phyloP scores from a whole-genome alignment of 2,329 filamentous ascomycete species.

The Pezicula carpinea region DNA sequence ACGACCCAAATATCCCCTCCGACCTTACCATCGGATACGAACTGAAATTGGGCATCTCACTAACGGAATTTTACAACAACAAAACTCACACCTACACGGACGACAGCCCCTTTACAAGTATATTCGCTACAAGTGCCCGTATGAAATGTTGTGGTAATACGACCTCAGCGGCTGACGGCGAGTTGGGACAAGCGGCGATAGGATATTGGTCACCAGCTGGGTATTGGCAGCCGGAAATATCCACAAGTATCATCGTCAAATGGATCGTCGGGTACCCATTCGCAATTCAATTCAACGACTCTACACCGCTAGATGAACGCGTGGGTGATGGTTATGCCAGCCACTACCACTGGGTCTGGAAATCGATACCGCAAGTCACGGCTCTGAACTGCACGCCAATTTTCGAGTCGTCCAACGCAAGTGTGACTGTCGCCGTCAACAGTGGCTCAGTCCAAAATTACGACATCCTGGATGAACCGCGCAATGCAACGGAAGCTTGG shows the following conservation, averaged over 20 bases:
- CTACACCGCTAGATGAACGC: background rate
- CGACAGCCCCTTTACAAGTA: conserved; percentile 6
- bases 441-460: conserved; percentile 8
- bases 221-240: conserved; percentile 8
- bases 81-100: conserved; percentile 3
- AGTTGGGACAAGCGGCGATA: conserved; percentile 5
- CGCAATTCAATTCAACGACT: conserved; percentile 7
- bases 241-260: conserved; percentile 8
- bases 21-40: conserved; percentile 12
- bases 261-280: conserved; percentile 11
- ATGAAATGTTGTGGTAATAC: conserved; percentile 10
- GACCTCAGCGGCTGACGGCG: no score
- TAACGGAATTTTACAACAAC: conserved; percentile 1
- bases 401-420: conserved; percentile 12
- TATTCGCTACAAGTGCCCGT: conserved; percentile 6
- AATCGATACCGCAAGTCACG: conserved; percentile 10
- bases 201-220: no score
- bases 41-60: conserved; percentile 4
- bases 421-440: conserved; percentile 6
- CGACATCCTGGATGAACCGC: conserved; percentile 3
- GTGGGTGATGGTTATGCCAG: background rate
- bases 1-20: conserved; percentile 4
- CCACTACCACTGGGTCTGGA: conserved; percentile 10
- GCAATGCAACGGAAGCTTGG: conserved; percentile 8
- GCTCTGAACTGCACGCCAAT: conserved; percentile 13